phyloP scores from a whole-genome alignment of 257 asterid genomes.

The Nicotiana tabacum region DNA sequence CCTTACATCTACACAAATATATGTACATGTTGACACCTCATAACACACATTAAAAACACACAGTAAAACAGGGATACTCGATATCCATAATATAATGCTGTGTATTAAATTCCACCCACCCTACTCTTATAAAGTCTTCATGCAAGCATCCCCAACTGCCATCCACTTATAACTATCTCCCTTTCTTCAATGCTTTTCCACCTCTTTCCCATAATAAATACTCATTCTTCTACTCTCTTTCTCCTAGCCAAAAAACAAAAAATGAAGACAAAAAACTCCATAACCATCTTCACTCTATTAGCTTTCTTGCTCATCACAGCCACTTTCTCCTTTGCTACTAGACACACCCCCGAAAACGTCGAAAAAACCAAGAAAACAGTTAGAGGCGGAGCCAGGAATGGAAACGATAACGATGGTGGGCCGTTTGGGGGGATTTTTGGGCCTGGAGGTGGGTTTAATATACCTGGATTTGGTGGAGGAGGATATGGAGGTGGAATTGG shows the following conservation, averaged over 20 bases:
- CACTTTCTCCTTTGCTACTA: constrained; percentile 27
- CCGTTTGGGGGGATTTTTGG: constrained; percentile 43
- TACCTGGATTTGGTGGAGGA: constrained; percentile 73
- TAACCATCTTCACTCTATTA: constrained; percentile 11
- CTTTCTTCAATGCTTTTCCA: constrained; percentile 24
- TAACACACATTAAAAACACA: not conserved
- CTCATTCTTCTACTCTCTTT: not conserved
- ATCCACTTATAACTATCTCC: constrained; percentile 29
- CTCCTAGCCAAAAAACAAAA: not conserved
- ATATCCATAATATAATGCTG: not conserved
- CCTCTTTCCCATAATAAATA: constrained; percentile 13
- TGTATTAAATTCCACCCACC: constrained; percentile 2
- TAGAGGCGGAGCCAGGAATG: constrained; percentile 14
- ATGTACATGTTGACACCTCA: not conserved
- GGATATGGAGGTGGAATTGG: constrained; percentile 74
- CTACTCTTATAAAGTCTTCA: constrained; percentile 3
- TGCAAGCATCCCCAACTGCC: constrained; percentile 40
- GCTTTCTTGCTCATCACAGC: constrained; percentile 30
- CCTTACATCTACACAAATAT: not conserved
- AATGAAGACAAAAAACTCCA: constrained; percentile 29
- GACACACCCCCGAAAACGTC: constrained; percentile 15
- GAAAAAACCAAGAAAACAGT: constrained; percentile 8
- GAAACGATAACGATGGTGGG: not conserved
- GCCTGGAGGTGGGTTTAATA: constrained; percentile 52
- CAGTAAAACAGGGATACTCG: not conserved